These are phyloP conservation scores for Luffa aegyptiaca DNA, from an alignment of 306 rosid genomes.

Conservation along the genomic window DNA sequence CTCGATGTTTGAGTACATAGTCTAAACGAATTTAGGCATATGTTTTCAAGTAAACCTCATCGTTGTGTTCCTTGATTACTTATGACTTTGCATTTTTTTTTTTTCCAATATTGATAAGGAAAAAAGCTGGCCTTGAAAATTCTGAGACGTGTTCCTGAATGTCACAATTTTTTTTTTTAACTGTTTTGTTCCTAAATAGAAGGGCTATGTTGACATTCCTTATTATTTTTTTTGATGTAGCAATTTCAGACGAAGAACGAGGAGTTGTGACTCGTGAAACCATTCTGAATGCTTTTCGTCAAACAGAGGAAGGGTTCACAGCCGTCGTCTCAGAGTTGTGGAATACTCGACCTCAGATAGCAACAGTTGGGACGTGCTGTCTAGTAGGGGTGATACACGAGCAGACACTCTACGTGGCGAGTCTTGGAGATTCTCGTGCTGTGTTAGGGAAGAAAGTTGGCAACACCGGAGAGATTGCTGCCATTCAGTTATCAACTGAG, in stretches of 20 bases:
- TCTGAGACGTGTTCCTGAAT: not conserved
- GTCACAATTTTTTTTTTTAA: not conserved
- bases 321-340: constrained; percentile 52
- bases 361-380: constrained; percentile 80
- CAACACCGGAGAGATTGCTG: constrained; percentile 68
- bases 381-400: constrained; percentile 71
- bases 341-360: constrained; percentile 50
- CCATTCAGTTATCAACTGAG: constrained; percentile 72
- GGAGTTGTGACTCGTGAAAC: constrained; percentile 58
- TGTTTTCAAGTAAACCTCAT: not conserved
- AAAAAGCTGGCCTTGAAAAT: not conserved
- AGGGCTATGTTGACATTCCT: not conserved
- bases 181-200: not conserved
- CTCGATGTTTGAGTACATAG: not conserved
- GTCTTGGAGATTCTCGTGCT: constrained; percentile 77
- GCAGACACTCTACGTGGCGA: constrained; percentile 70
- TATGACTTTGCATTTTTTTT: not conserved
- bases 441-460: constrained; percentile 87
- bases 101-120: not conserved
- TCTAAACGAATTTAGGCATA: not conserved
- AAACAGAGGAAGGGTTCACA: constrained; percentile 73
- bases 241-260: constrained; percentile 35
- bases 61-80: not conserved
- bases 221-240: constrained; percentile 32
- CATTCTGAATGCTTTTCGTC: constrained; percentile 45